Evolutionary conservation across 208 protist species (phyloP).

Genomic region (Trypanosoma platydactyli): DNA sequence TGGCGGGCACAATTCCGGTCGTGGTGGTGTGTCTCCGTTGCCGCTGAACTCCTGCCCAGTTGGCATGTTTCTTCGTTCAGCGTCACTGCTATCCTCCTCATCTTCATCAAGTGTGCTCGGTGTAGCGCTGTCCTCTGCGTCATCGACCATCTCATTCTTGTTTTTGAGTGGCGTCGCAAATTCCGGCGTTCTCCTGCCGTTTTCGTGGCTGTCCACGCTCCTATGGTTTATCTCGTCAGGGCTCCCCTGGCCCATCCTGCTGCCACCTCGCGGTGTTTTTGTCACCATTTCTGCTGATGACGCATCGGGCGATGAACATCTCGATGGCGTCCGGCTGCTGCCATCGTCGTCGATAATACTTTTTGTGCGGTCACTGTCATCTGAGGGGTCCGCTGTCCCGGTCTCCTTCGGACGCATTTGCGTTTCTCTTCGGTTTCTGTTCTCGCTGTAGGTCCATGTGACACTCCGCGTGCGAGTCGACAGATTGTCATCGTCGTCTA

Average conservation of each 20-base stretch:
- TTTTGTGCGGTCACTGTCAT: slow-evolving; percentile 37
- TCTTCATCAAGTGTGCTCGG: slow-evolving; percentile 54
- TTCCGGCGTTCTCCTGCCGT: not conserved
- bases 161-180: not conserved
- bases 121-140: slow-evolving; percentile 48
- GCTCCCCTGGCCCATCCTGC: slow-evolving; percentile 7
- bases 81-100: not conserved
- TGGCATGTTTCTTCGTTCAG: slow-evolving; percentile 2
- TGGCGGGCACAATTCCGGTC: not conserved
- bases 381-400: not conserved
- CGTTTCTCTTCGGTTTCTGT: not conserved
- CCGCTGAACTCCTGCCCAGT: not conserved
- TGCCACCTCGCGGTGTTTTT: slow-evolving; percentile 1
- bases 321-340: not conserved
- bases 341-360: slow-evolving; percentile 34
- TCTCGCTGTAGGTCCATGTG: not conserved
- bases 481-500: slow-evolving; percentile 19
- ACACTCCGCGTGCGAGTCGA: not conserved
- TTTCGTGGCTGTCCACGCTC: not conserved
- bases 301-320: not conserved
- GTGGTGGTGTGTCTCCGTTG: not conserved
- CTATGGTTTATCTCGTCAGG: not conserved
- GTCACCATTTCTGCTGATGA: not conserved
- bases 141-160: slow-evolving; percentile 2
- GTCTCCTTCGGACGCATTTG: not conserved